phyloP scores from a whole-genome alignment of 2,329 filamentous ascomycete genomes.

The Chaetomiaceae sp. region DNA sequence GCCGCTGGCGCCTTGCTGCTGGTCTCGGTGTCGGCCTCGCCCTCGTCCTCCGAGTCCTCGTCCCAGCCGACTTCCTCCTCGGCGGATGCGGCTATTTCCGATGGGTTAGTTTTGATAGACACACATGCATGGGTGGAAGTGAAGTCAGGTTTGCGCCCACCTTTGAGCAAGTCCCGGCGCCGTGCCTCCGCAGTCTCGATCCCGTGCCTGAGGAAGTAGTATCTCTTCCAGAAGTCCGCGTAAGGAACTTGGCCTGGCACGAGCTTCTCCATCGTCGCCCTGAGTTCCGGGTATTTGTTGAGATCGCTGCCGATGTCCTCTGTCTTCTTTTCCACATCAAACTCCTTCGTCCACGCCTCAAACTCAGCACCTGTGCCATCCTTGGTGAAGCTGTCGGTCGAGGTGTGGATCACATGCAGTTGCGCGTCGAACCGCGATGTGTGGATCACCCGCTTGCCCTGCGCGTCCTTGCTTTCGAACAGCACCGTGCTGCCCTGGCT shows the following conservation, averaged over 20 bases:
- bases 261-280: constrained; percentile 85
- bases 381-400: constrained; percentile 70
- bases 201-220: constrained; percentile 89
- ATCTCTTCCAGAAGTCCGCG: constrained; percentile 82
- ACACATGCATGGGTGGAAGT: constrained; percentile 3
- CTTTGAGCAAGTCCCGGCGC: constrained; percentile 83
- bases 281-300: constrained; percentile 78
- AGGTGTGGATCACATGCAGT: constrained; percentile 89
- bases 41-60: constrained; percentile 36
- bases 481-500: constrained; percentile 52
- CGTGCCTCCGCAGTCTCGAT: constrained; percentile 90
- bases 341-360: constrained; percentile 63
- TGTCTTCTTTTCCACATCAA: constrained; percentile 79
- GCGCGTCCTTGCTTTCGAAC: constrained; percentile 89
- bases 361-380: constrained; percentile 75
- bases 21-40: constrained; percentile 27
- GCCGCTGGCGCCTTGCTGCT: constrained; percentile 26
- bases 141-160: constrained; percentile 44
- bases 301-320: constrained; percentile 75
- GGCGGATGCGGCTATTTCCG: constrained; percentile 54
- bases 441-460: constrained; percentile 89
- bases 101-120: constrained; percentile 31
- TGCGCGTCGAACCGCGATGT: constrained; percentile 92
- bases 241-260: constrained; percentile 94
- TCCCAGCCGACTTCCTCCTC: constrained; percentile 67